Conservation (phyloP, 78 protist species). For the Dictyostelium discoideum region DNA sequence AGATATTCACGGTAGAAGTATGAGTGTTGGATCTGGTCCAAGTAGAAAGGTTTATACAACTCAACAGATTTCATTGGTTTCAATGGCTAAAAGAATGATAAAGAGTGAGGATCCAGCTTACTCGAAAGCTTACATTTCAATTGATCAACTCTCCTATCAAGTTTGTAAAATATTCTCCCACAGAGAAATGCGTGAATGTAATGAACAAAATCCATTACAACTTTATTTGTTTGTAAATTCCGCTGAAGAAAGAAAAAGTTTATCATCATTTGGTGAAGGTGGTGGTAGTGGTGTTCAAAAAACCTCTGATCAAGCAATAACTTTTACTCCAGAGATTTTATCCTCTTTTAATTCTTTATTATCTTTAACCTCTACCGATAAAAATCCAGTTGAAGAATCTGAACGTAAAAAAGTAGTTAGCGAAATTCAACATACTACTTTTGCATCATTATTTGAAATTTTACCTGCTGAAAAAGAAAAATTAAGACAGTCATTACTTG, state of each 20-base stretch:
- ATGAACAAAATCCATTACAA: conserved; percentile 72
- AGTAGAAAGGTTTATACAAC: conserved; percentile 39
- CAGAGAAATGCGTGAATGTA: conserved; percentile 80
- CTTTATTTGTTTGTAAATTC: conserved; percentile 65
- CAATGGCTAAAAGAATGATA: conserved; percentile 73
- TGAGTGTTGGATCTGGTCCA: conserved; percentile 56
- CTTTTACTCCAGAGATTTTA: conserved; percentile 58
- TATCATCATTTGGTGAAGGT: conserved; percentile 20
- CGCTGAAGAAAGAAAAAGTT: conserved; percentile 25
- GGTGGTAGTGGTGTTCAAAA: background rate
- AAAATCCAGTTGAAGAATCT: conserved; percentile 32
- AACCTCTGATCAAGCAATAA: conserved; percentile 66
- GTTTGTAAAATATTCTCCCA: conserved; percentile 73
- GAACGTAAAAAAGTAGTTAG: conserved; percentile 65
- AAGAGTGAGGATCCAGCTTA: conserved; percentile 74
- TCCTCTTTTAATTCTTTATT: conserved; percentile 26
- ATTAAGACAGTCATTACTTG: background rate
- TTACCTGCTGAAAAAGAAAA: conserved; percentile 47
- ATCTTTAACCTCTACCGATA: background rate
- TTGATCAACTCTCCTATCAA: conserved; percentile 68
- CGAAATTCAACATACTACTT: conserved; percentile 70
- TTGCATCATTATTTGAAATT: conserved; percentile 74
- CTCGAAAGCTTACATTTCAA: conserved; percentile 56
- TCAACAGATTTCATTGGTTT: conserved; percentile 62
- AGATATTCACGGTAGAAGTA: conserved; percentile 48